Evolutionary conservation across 2,329 filamentous ascomycete species (phyloP), one percentile per base, ranked within the genome.

Genomic region (Leptographium wingfieldii): DNA sequence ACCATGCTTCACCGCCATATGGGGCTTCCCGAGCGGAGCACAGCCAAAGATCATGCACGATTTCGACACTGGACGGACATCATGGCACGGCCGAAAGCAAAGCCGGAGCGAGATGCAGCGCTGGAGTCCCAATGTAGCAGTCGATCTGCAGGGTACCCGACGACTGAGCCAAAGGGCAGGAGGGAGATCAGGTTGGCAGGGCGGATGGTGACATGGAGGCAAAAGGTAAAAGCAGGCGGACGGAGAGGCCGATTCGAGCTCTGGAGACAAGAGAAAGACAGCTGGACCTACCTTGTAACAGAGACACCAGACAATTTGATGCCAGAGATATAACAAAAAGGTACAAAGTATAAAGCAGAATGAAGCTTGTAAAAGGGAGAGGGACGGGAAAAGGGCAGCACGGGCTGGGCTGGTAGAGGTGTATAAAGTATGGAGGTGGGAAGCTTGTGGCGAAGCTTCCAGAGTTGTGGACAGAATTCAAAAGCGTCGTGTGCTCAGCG

Each of bases 401-500:
- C 43, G 43, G 27, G 31, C 49, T 4, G 46, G 16, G 43, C 11
- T 14, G 46, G 29, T n/a, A 16, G 40, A 25, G 43, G 12, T 25
- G 56, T 16, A 33, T 29, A 12, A 31, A 43, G 29, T 14, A 27
- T 25, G 25, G 33, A 9, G 31, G 46, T 43, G 40, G 31, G 22
- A 57, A 60, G 48, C 57, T 59, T 53, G 56, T 53, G 56, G 49
- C 48, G n/a, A 58, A 43, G 48, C 48, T 58, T 29, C 57, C n/a
- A 25, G 33, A 56, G 38, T 56, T 56, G 55, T 43, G 55, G 55
- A 56, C 55, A 56, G 55, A 56, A 56, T 56, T 56, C 55, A 55
- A 55, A 35, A 22, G 52, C 33, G 33, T 55, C 52, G 52, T 55
- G 52, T 25, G 52, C 31, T n/a, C 49, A 52, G 49, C 49, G 49